A percentile compares a stretch with the other conserved stretches of the same genome.
Conservation (phyloP, 2,329 filamentous ascomycete species). For the Aspergillus melleus region DNA sequence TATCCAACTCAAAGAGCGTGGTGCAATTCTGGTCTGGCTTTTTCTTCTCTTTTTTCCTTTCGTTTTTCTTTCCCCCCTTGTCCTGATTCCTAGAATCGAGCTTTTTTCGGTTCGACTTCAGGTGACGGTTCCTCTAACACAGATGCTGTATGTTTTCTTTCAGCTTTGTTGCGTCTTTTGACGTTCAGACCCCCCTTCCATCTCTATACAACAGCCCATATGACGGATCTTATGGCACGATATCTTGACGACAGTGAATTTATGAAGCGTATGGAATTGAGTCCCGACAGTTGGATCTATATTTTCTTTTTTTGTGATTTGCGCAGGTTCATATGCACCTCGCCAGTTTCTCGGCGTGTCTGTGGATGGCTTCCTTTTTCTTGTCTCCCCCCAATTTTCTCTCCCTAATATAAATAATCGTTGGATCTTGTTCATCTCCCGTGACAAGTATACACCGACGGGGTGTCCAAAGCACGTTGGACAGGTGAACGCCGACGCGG, state of each 20-base stretch:
- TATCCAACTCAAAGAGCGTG: not conserved
- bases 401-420: not conserved
- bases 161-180: not conserved
- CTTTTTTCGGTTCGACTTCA: not conserved
- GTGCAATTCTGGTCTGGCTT: not conserved
- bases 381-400: not conserved
- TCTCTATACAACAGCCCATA: slow-evolving; percentile 3
- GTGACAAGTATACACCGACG: not conserved
- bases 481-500: slow-evolving; percentile 1
- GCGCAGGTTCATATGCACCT: not conserved
- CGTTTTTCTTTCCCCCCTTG: not conserved
- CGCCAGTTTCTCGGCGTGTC: not conserved
- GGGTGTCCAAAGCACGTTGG: not conserved
- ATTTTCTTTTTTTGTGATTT: not conserved
- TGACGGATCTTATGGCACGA: slow-evolving; percentile 8
- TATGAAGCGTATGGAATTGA: slow-evolving; percentile 14
- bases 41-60: not conserved
- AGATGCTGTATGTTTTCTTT: not conserved
- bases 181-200: not conserved
- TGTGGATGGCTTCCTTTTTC: not conserved
- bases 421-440: not conserved
- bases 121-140: not conserved
- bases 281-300: not conserved
- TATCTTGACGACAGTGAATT: slow-evolving; percentile 15
- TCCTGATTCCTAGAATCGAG: not conserved